Evolutionary conservation across 345 rosid species (phyloP), one percentile per base, ranked within the genome.

Genomic region (Brassica juncea): DNA sequence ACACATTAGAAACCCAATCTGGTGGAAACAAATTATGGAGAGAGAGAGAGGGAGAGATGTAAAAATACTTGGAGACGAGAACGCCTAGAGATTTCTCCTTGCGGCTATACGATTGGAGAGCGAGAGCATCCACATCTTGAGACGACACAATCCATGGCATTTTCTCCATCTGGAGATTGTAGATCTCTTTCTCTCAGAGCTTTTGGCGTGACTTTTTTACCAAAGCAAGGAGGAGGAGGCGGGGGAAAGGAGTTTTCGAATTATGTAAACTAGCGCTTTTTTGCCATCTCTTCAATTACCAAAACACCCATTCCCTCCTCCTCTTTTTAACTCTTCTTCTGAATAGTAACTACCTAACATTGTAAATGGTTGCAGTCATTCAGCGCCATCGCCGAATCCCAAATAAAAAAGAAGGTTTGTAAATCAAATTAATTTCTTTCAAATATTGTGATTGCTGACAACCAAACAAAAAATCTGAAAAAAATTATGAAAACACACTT

Each of bases 41-140:
- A 39, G 21, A 57, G 37, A 39, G 21, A 19, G 3, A 47, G 37
- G 72, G 9, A 16, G 7, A 8, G 37, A 39, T 52, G 59, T 32
- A 47, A 11, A 5, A 12, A 4, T 79, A 92, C 97, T 89, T 89
- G 71, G 91, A 72, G 85, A 92, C 91, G 8, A 92, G 52, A 71
- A 90, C 83, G 35, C 92, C 94, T 4, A 92, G 91, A 71, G 97
- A 89, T 87, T 88, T 90, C 32, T 90, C 96, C 80, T 90, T 92
- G 66, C 96, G 90, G 82, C 89, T 74, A 85, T 89, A 92, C 11
- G 75, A 59, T 66, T 80, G 81, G 10, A 73, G 85, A 60, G 75
- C 79, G 44, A 44, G 81, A 70, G 86, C 23, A 9, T 85, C 94
- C 57, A 74, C 73, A 67, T 89, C 89, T 44, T 49, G 49, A 23